phyloP scores from a whole-genome alignment of 2,329 filamentous ascomycete species.

The Chaetomiaceae sp. region DNA sequence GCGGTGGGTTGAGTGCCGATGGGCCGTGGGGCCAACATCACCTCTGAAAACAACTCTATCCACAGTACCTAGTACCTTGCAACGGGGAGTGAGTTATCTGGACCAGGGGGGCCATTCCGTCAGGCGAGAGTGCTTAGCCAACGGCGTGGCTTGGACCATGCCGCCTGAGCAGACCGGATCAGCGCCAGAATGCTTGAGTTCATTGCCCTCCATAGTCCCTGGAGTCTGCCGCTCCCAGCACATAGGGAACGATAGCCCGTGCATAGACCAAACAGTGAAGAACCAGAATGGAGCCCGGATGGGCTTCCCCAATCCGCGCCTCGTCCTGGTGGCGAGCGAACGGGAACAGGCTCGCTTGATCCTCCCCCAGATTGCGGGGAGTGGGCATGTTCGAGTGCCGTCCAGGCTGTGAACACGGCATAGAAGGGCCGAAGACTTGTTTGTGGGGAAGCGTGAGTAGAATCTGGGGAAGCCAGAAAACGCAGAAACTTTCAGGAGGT shows the following conservation, averaged over 20 bases:
- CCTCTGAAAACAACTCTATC: neutral
- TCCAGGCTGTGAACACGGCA: neutral
- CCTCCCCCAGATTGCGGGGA: neutral
- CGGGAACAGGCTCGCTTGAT: neutral
- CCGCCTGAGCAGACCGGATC: neutral
- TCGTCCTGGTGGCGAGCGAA: neutral
- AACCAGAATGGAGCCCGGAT: neutral
- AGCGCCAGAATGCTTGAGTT: neutral
- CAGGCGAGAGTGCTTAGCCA: neutral
- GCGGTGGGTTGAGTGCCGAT: neutral
- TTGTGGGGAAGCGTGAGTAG: conserved; percentile 6
- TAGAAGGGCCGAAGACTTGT: conserved; percentile 5
- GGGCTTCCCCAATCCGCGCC: neutral
- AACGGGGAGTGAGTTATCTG: no score
- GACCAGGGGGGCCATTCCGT: neutral
- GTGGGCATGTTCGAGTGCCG: neutral
- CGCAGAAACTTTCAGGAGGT: neutral
- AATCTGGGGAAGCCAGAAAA: conserved; percentile 20
- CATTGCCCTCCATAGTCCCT: neutral
- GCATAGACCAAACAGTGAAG: neutral
- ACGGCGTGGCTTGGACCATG: neutral
- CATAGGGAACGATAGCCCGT: neutral
- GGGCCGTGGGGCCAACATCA: neutral
- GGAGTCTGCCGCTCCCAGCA: neutral
- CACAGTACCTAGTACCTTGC: no score